Percentiles rank a stretch among this genome's conserved stretches.
Conservation (phyloP, 768 basidiomycete genomes). For the Hortiboletus campestris region DNA sequence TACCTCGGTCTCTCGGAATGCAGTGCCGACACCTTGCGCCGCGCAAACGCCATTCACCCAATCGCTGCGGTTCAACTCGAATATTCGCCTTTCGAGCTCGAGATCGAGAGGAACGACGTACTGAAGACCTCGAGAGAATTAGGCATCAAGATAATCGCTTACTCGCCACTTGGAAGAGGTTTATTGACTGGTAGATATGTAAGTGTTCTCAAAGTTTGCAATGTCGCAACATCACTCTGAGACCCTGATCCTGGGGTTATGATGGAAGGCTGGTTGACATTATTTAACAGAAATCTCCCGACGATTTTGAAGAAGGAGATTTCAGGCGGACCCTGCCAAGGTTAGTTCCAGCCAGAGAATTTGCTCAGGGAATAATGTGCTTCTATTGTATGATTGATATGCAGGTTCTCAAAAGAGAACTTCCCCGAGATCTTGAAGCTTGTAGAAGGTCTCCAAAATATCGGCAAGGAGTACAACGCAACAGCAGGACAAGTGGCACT, state of each 20-base stretch:
- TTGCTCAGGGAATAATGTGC: neutral
- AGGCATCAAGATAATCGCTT: constrained; percentile 49
- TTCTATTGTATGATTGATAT: neutral
- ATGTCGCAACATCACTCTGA: too few relatives aligned
- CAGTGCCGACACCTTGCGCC: constrained; percentile 44
- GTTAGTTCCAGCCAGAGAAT: constrained; percentile 15
- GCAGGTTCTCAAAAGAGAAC: constrained; percentile 39
- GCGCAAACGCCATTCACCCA: constrained; percentile 50
- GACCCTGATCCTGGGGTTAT: neutral
- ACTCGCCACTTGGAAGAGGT: constrained; percentile 52
- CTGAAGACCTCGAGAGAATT: constrained; percentile 42
- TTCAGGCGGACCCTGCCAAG: constrained; percentile 23
- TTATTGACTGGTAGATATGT: constrained; percentile 48
- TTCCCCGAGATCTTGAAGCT: constrained; percentile 44
- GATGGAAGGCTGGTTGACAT: neutral
- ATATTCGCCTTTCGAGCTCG: constrained; percentile 49
- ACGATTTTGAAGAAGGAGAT: constrained; percentile 31
- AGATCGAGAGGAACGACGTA: constrained; percentile 34
- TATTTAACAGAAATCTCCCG: constrained; percentile 28
- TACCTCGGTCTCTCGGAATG: constrained; percentile 55
- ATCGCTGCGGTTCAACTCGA: constrained; percentile 51
- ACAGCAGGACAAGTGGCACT: constrained; percentile 41
- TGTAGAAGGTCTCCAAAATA: constrained; percentile 30
- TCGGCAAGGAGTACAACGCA: constrained; percentile 35
- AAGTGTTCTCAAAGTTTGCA: constrained; percentile 1